Conservation (phyloP, 2,329 filamentous ascomycete genomes). For the Clarireedia monteithiana region DNA sequence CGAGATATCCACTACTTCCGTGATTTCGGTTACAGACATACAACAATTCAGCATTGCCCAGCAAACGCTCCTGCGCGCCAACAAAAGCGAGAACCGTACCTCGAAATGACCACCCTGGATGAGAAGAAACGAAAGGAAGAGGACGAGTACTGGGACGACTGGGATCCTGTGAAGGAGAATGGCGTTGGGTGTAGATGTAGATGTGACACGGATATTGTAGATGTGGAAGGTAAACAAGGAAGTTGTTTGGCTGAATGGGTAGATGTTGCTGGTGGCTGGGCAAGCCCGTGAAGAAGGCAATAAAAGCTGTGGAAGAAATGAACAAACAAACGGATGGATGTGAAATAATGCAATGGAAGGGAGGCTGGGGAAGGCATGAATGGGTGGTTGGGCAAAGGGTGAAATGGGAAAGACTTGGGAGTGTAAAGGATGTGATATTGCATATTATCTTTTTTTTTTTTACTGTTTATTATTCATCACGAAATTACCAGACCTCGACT, state of each 20-base stretch:
- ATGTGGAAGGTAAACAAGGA: slow-evolving; percentile 95
- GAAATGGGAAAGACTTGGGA: neutral
- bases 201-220: slow-evolving; percentile 94
- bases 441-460: slow-evolving; percentile 9
- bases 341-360: neutral
- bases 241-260: slow-evolving; percentile 96
- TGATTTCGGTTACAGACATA: slow-evolving; percentile 96
- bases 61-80: slow-evolving; percentile 89
- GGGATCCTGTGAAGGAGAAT: slow-evolving; percentile 84
- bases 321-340: neutral
- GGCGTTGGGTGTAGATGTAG: slow-evolving; percentile 93
- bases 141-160: slow-evolving; percentile 90
- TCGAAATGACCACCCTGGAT: slow-evolving; percentile 73
- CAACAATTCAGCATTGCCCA: slow-evolving; percentile 96
- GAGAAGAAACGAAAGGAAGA: slow-evolving; percentile 83
- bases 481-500: neutral
- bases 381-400: neutral
- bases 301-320: neutral
- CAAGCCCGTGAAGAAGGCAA: slow-evolving; percentile 32
- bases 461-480: slow-evolving; percentile 8
- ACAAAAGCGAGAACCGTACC: slow-evolving; percentile 68
- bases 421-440: slow-evolving; percentile 10
- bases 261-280: slow-evolving; percentile 91
- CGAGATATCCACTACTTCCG: slow-evolving; percentile 97
- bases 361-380: neutral